A percentile compares a stretch with the other conserved stretches of the same genome.
These are phyloP conservation scores for Phaseolus lunatus DNA, from an alignment of 306 rosid genomes.

Conservation along the genomic window DNA sequence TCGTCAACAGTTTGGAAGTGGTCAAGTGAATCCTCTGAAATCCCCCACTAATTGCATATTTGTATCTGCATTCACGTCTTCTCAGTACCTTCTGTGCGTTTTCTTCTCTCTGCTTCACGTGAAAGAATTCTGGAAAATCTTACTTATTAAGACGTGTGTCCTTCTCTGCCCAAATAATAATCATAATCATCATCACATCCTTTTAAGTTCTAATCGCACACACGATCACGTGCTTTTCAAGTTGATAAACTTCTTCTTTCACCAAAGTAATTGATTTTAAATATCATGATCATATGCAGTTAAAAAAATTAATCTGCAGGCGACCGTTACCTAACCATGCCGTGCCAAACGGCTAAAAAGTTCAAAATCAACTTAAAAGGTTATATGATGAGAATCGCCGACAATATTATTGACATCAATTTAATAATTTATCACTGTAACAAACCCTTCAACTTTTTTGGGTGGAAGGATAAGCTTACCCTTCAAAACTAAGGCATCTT, in stretches of 20 bases:
- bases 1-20: background rate
- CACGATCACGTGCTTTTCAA: background rate
- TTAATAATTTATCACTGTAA: background rate
- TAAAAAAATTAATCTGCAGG: background rate
- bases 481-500: background rate
- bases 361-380: slow-evolving; percentile 1
- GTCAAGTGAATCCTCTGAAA: background rate
- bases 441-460: background rate
- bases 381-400: slow-evolving; percentile 24
- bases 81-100: background rate
- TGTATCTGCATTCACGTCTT: background rate
- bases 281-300: background rate
- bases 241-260: background rate
- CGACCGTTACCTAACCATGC: background rate
- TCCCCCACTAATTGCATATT: background rate
- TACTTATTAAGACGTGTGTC: background rate
- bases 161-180: too few relatives aligned
- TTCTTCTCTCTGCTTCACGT: background rate
- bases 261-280: background rate
- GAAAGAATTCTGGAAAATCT: background rate
- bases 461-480: background rate
- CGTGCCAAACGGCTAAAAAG: background rate
- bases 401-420: background rate
- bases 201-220: background rate
- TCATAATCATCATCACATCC: background rate